Base-by-base conservation (phyloP, 345 rosid species). In the Lumnitzera littorea region DNA sequence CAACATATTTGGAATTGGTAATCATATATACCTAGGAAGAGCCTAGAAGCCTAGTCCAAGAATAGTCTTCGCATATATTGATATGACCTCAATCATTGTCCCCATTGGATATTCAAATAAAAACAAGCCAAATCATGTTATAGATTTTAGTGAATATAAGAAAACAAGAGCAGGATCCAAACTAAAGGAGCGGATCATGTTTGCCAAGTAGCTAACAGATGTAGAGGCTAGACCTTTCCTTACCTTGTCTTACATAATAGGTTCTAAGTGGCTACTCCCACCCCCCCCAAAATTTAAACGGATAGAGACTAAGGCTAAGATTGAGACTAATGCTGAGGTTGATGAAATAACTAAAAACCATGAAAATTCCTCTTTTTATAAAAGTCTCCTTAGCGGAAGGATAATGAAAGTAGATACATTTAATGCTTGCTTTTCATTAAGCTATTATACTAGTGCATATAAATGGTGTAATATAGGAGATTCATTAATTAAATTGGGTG, bases 201-300 rank as follows among this genome's bases (percentile, higher is more conserved):
- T 53, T 65, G 51, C 61, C 20, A 81, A 80, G 68, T 66, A 72
- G 10, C 65, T 88, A 23, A 63, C 65, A 10, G 47, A 13, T 0
- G 67, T 13, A 0, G 73, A 82, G 57, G 86, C 60, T 11, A 27
- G 47, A 46, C 76, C 62, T 11, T 84, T 60, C 73, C 51, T 86
- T 11, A 5, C 50, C 27, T 83, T 84, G 55, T 74, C 68, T 55
- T 82, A 59, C 67, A 74, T 91, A 20, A 14, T 64, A 4, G 94
- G 79, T 24, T 64, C 83, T 54, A 70, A 60, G 27, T 91, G 96
- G 97, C 52, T 88, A 57, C 94, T 88, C 60, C 94, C 89, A 56
- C 83, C 87, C 57, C 87, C 57, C 91, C 92, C 0, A 23, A 17
- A 1, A 9, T 36, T 36, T 36, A 36, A 27, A 1, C 2, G 5